Base-by-base conservation (phyloP, 371 early-diverging fungal genomes). In the Apophysomyces variabilis region DNA sequence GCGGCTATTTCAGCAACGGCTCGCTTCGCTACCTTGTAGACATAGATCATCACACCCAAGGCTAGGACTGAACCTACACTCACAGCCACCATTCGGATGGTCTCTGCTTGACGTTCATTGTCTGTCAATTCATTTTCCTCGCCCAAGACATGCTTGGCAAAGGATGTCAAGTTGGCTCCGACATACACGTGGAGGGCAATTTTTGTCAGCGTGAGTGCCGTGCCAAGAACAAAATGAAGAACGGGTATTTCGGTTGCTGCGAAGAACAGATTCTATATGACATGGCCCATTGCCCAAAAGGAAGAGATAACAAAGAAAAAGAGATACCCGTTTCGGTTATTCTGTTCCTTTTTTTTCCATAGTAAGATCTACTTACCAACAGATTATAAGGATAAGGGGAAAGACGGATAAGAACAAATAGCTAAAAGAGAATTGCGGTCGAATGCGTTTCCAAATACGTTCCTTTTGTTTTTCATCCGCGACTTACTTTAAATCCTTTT, bases 351-450 rank as follows among this genome's bases (percentile, higher is more conserved):
- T 26, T 26, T 26, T 26, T 26, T 26, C 2, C 26, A 26, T 26
- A 26, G 26, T 26, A 26, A 2, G 26, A 26, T 26, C 26, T 16
- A 43, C 69, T 50, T 72, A 77, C 78, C 75, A 91, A 76, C n/a
- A 92, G 58, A 59, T 85, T 88, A 74, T 78, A 91, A 18, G 94
- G 94, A 71, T 92, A 93, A 1, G 94, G 94, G 4, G 92, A 91
- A 14, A 92, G 50, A 2, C 92, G 82, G 63, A 92, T 89, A 38
- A 93, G 66, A 5, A 89, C 68, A 58, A 90, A 76, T 6, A 92
- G 71, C 87, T 87, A 69, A 14, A 32, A 16, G 61, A 7, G 13
- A n/a, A 21, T 62, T 39, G 16, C 18, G n/a, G n/a, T 14, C 7
- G 21, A 18, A 21, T 7, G 14, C 21, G 21, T 0, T 18, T 4